Evolutionary conservation across 805 yeast species (phyloP).

Genomic region (Barnettozyma populi): DNA sequence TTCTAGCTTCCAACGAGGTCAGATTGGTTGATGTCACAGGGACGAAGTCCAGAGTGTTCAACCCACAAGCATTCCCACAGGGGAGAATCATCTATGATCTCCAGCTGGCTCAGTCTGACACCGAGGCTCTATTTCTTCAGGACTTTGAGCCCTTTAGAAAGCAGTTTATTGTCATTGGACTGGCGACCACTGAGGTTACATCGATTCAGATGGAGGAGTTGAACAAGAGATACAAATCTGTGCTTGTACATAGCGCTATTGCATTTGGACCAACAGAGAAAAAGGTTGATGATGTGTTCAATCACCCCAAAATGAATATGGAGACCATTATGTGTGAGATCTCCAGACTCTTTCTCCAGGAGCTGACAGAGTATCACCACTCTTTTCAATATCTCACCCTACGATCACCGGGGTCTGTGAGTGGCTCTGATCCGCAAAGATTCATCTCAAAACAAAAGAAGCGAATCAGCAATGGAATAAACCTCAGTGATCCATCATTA

Average conservation of each 20-base stretch:
- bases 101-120: constrained; percentile 39
- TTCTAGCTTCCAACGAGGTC: constrained; percentile 53
- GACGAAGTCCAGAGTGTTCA: constrained; percentile 52
- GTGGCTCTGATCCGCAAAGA: constrained; percentile 41
- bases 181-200: constrained; percentile 26
- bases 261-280: constrained; percentile 36
- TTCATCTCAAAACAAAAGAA: constrained; percentile 36
- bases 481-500: constrained; percentile 29
- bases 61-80: constrained; percentile 79
- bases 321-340: constrained; percentile 75
- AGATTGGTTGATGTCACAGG: constrained; percentile 74
- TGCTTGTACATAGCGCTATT: constrained; percentile 49
- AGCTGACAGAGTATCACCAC: constrained; percentile 62
- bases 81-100: constrained; percentile 67
- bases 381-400: constrained; percentile 76
- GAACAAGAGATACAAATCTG: constrained; percentile 40
- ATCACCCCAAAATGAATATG: constrained; percentile 23
- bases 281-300: constrained; percentile 7
- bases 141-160: constrained; percentile 91
- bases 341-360: constrained; percentile 54
- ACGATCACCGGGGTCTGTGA: constrained; percentile 71
- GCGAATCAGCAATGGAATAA: constrained; percentile 25
- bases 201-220: constrained; percentile 34
- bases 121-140: constrained; percentile 61
- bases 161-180: constrained; percentile 56